A percentile compares a stretch with the other conserved stretches of the same genome.
Conservation (phyloP, 768 basidiomycete species). For the Hydnum rufescens region DNA sequence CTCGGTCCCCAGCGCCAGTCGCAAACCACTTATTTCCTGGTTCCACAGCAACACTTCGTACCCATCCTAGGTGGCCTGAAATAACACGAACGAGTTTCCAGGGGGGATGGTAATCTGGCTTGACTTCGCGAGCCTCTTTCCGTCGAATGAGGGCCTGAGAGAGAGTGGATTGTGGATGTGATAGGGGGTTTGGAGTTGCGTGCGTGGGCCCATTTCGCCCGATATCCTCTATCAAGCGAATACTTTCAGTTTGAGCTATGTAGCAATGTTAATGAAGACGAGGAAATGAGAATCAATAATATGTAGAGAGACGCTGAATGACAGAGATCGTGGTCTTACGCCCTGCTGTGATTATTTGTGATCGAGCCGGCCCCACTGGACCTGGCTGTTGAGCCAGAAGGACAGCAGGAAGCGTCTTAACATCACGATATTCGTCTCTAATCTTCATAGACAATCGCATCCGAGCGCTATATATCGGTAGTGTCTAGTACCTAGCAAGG, state of each 20-base stretch:
- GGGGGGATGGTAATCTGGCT: slow-evolving; percentile 86
- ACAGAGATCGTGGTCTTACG: slow-evolving; percentile 24
- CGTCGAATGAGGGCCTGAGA: slow-evolving; percentile 82
- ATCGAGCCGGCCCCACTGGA: slow-evolving; percentile 59
- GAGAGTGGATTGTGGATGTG: slow-evolving; percentile 48
- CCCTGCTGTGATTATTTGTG: slow-evolving; percentile 58
- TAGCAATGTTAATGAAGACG: neutral
- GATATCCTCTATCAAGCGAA: slow-evolving; percentile 46
- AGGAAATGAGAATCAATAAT: neutral
- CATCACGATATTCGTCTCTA: slow-evolving; percentile 73
- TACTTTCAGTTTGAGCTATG: slow-evolving; percentile 29
- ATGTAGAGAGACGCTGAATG: neutral
- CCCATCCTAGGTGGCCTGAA: slow-evolving; percentile 96
- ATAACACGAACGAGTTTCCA: slow-evolving; percentile 97
- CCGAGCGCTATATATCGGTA: slow-evolving; percentile 30
- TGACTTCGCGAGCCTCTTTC: slow-evolving; percentile 84
- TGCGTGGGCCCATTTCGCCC: slow-evolving; percentile 24
- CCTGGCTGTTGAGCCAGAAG: slow-evolving; percentile 57
- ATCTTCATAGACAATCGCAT: slow-evolving; percentile 69
- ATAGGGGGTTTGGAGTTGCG: slow-evolving; percentile 13
- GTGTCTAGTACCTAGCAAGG: too few species aligned
- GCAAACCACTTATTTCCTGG: slow-evolving; percentile 99
- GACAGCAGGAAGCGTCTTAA: slow-evolving; percentile 63
- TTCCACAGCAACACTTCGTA: slow-evolving; percentile 86
- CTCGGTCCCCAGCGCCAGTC: slow-evolving; percentile 91